Evolutionary conservation across 805 yeast species (phyloP), one percentile per base, ranked within the genome.

Genomic region (Candida oleophila): DNA sequence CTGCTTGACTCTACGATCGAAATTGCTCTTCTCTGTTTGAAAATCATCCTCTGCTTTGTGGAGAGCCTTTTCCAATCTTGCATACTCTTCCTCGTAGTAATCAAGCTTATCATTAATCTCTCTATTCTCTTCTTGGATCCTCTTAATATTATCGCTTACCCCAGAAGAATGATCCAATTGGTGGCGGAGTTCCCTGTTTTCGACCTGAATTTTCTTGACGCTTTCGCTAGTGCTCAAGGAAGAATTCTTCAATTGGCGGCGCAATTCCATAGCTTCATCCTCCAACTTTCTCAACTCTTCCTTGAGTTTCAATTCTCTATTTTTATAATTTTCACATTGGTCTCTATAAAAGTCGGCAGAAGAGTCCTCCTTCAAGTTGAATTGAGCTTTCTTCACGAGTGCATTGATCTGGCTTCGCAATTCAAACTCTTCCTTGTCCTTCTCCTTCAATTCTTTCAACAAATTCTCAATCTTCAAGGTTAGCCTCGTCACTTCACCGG

Each of bases 21-120:
- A 46, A 18, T 52, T 51, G 2, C 47, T 39, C 3, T 56, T 34
- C 25, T 56, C 51, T 3, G 46, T 47, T 44, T 53, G 53, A 22
- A 68, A 45, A 37, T 67, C 67, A 1, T 59, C 43, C 18, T 60
- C 62, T 1, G 63, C 50, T 22, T 47, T 46, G 18, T 60, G 57
- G 36, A 59, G 49, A 1, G 64, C 61, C 4, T 56, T 57, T 37
- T 63, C 63, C 7, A 57, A 46, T 1, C 45, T 47, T 4, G 55
- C 62, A 40, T 63, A 64, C 44, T 66, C 68, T 22, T 49, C 50
- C 37, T 66, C 70, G 45, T 61, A 66, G 47, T 50, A 62, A 7
- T 52, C 49, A 9, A 68, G 53, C 33, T 59, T 60, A 12, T 62
- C 62, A 15, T 57, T 48, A 19, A 66, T 47, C n/a, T 65, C 62